Conservation (phyloP, 1,139 yeast genomes). For the Neolecta irregularis region DNA sequence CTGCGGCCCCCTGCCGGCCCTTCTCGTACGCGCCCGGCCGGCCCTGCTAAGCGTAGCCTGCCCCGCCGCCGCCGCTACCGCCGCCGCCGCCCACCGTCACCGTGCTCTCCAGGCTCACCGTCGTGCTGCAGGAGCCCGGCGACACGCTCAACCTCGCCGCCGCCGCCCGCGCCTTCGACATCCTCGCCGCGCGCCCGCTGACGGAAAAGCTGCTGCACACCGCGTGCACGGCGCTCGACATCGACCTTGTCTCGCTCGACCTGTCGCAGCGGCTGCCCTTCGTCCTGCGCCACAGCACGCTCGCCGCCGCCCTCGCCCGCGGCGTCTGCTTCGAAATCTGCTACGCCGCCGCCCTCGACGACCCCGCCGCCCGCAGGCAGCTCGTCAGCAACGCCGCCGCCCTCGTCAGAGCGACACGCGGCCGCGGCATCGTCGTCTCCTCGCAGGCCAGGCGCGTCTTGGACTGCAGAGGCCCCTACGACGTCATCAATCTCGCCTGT, state of each 20-base stretch:
- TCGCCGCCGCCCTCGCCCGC: slow-evolving; percentile 66
- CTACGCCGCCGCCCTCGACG: slow-evolving; percentile 42
- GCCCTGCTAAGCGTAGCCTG: no score
- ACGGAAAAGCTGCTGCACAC: slow-evolving; percentile 66
- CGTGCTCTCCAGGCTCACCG: slow-evolving; percentile 64
- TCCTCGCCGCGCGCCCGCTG: slow-evolving; percentile 66
- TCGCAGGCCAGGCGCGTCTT: slow-evolving; percentile 54
- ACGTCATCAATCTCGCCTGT: slow-evolving; percentile 49
- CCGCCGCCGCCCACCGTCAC: no score
- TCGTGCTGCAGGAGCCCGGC: slow-evolving; percentile 31
- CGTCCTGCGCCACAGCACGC: slow-evolving; percentile 65
- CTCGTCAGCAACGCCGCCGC: slow-evolving; percentile 59
- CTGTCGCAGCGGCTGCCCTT: slow-evolving; percentile 53
- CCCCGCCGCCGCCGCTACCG: no score
- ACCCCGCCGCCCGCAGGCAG: slow-evolving; percentile 34
- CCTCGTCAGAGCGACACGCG: slow-evolving; percentile 67
- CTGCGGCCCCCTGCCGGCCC: no score
- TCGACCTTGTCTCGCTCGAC: slow-evolving; percentile 66
- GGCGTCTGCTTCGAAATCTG: slow-evolving; percentile 74
- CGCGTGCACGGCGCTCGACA: slow-evolving; percentile 55
- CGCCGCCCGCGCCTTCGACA: slow-evolving; percentile 37
- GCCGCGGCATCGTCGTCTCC: slow-evolving; percentile 61
- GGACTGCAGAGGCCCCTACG: slow-evolving; percentile 49
- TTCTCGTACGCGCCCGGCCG: no score
- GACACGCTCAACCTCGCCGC: slow-evolving; percentile 61